These are phyloP conservation scores for Volutella citrinella DNA, from an alignment of 2,329 filamentous ascomycete species.

Conservation along the genomic window DNA sequence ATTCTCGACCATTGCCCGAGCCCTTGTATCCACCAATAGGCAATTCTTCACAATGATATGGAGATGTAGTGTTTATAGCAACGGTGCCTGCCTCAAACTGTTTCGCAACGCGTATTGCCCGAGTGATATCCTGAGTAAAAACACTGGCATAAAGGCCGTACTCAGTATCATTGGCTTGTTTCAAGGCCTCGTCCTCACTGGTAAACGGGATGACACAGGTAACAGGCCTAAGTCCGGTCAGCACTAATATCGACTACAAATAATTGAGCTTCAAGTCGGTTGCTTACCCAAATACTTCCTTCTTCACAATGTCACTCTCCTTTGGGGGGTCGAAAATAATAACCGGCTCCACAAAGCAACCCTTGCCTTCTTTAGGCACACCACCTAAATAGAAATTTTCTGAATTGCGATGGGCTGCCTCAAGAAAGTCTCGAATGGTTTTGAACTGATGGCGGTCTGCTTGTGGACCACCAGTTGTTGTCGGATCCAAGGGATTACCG, in stretches of 20 bases:
- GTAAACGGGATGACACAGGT: conserved; percentile 79
- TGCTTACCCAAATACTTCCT: conserved; percentile 86
- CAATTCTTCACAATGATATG: neutral
- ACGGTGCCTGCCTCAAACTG: neutral
- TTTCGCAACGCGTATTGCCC: neutral
- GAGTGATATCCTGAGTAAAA: neutral
- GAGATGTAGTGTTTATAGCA: neutral
- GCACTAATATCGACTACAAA: no score
- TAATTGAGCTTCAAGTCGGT: no score
- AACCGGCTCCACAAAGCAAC: conserved; percentile 72
- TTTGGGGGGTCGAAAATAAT: conserved; percentile 54
- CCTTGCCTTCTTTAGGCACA: conserved; percentile 39
- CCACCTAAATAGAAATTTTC: neutral
- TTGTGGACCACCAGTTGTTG: neutral
- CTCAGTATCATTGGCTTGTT: conserved; percentile 1
- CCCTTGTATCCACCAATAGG: neutral
- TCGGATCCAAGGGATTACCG: neutral
- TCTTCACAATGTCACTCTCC: conserved; percentile 64
- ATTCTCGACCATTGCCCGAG: neutral
- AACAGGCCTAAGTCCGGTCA: no score
- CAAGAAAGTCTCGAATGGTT: neutral
- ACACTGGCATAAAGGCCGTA: conserved; percentile 1
- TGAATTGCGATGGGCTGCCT: neutral
- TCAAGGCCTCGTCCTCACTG: conserved; percentile 26
- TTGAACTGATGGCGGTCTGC: neutral